phyloP scores from a whole-genome alignment of 176 grass and related monocot genomes.

The Melocanna baccifera region DNA sequence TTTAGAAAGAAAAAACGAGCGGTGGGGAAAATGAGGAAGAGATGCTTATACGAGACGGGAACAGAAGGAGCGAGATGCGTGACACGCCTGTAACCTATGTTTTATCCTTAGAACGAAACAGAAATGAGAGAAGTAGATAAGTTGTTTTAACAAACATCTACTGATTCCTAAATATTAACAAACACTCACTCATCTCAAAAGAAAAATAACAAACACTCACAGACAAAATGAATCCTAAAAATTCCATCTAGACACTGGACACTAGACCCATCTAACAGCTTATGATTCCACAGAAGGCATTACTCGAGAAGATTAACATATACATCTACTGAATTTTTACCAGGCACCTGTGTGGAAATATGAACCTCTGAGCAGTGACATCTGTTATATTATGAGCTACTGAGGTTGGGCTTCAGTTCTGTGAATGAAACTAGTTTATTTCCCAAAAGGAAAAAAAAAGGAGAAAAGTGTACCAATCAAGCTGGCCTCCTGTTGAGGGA shows the following conservation, averaged over 20 bases:
- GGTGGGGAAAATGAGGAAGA: no score
- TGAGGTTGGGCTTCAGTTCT: background rate
- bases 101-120: no score
- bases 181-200: no score
- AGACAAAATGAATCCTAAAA: background rate
- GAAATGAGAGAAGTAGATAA: no score
- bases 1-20: no score
- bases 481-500: background rate
- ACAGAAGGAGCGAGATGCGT: no score
- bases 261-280: background rate
- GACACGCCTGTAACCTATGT: no score
- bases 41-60: no score
- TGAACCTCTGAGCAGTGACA: background rate
- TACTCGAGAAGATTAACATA: background rate
- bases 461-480: background rate
- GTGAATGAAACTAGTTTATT: background rate
- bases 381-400: background rate
- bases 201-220: background rate
- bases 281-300: background rate
- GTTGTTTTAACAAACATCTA: no score
- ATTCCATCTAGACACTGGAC: background rate
- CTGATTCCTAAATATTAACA: no score
- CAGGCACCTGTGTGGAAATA: background rate
- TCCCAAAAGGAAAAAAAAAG: background rate
- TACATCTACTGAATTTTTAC: background rate